A percentile compares a stretch with the other conserved stretches of the same genome.
Conservation (phyloP, 371 early-diverging fungal species). For the Rhizopus delemar region DNA sequence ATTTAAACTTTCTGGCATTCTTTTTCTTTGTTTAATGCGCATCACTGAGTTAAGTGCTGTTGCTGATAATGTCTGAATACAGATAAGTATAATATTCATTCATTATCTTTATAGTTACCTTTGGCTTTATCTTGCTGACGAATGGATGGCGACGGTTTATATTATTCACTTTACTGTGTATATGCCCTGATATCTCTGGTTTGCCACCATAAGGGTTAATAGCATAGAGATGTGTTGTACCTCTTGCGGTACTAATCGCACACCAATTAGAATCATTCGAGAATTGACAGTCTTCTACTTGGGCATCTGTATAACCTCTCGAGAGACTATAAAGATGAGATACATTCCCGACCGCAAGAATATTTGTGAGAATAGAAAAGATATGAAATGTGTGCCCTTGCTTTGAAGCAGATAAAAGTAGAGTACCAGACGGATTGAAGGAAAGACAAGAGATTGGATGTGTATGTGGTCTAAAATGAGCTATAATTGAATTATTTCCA, state of each 20-base stretch:
- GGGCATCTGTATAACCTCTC: conserved; percentile 79
- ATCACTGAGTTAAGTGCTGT: conserved; percentile 41
- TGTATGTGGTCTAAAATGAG: conserved; percentile 77
- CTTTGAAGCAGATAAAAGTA: conserved; percentile 72
- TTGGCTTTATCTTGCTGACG: conserved; percentile 1
- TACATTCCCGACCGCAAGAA: conserved; percentile 28
- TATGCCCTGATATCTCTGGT: conserved; percentile 66
- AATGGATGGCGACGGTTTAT: conserved; percentile 6
- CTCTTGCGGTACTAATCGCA: conserved; percentile 74
- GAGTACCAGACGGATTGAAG: conserved; percentile 69
- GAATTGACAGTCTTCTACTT: conserved; percentile 71
- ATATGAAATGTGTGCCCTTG: conserved; percentile 79
- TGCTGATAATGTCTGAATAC: conserved; percentile 1
- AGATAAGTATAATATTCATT: too few species aligned
- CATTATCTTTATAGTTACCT: neutral
- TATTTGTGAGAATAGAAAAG: conserved; percentile 49
- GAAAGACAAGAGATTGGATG: conserved; percentile 68
- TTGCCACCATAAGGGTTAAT: conserved; percentile 73
- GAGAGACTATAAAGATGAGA: conserved; percentile 72
- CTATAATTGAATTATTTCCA: conserved; percentile 44
- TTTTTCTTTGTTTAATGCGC: conserved; percentile 59
- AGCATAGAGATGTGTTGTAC: conserved; percentile 77
- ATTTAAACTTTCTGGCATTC: conserved; percentile 33
- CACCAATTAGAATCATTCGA: conserved; percentile 78
- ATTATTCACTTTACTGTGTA: conserved; percentile 45